Percentiles rank a stretch among this genome's conserved stretches.
phyloP scores from a whole-genome alignment of 306 rosid species.

The Casuarina equisetifolia region DNA sequence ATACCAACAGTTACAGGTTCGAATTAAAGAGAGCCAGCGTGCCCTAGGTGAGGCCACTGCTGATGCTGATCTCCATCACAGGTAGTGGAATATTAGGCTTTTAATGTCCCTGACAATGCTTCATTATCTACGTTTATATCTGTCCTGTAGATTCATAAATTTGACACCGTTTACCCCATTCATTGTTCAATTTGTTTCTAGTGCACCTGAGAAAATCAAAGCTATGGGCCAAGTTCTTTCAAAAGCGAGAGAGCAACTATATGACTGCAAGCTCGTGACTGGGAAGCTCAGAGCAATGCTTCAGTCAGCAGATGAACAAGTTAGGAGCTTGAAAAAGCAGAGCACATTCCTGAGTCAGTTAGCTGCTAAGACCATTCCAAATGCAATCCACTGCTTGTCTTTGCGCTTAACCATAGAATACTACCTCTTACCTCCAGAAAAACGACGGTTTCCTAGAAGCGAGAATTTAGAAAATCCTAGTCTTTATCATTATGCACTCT shows the following conservation, averaged over 20 bases:
- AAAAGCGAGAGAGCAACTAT: slow-evolving; percentile 70
- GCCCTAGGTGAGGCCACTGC: slow-evolving; percentile 69
- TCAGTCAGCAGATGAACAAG: slow-evolving; percentile 84
- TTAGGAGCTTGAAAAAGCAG: slow-evolving; percentile 82
- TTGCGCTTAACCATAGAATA: slow-evolving; percentile 91
- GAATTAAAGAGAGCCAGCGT: slow-evolving; percentile 64
- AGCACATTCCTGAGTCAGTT: slow-evolving; percentile 92
- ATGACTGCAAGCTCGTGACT: slow-evolving; percentile 82
- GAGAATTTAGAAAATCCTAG: slow-evolving; percentile 81
- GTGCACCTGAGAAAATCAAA: slow-evolving; percentile 67
- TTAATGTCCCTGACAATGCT: slow-evolving; percentile 15
- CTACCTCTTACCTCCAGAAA: slow-evolving; percentile 75
- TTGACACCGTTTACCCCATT: slow-evolving; percentile 16
- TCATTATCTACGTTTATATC: slow-evolving; percentile 11
- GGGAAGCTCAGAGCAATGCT: slow-evolving; percentile 92
- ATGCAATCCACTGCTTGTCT: slow-evolving; percentile 86
- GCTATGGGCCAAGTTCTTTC: slow-evolving; percentile 78
- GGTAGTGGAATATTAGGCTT: slow-evolving; percentile 42
- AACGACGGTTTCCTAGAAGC: slow-evolving; percentile 73
- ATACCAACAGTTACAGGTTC: slow-evolving; percentile 52
- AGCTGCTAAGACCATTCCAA: slow-evolving; percentile 93
- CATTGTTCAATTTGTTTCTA: slow-evolving; percentile 41
- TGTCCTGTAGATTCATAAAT: slow-evolving; percentile 10
- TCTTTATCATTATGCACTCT: slow-evolving; percentile 86
- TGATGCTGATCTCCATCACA: slow-evolving; percentile 70